These are phyloP conservation scores for Ostreobium quekettii DNA, from an alignment of 139 green algal species.

Conservation along the genomic window DNA sequence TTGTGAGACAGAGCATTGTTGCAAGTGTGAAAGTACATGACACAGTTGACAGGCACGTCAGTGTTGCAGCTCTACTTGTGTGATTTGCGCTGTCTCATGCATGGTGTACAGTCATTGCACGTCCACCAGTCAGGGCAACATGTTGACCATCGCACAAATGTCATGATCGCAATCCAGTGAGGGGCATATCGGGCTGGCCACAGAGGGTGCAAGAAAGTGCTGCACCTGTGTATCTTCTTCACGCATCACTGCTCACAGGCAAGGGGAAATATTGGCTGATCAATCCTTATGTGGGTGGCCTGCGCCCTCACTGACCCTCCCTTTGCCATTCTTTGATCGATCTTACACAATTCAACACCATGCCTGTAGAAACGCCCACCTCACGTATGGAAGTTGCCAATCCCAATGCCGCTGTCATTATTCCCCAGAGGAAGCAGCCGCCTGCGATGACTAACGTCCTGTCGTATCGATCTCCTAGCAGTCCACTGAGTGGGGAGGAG, in stretches of 20 bases:
- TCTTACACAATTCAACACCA: not conserved
- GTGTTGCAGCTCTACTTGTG: too few species aligned
- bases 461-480: constrained; percentile 32
- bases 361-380: constrained; percentile 10
- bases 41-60: too few species aligned
- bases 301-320: not conserved
- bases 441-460: constrained; percentile 41
- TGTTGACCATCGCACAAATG: too few species aligned
- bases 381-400: constrained; percentile 39
- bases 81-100: too few species aligned
- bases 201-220: too few species aligned
- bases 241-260: not conserved
- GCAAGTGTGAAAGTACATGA: too few species aligned
- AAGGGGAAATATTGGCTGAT: not conserved
- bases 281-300: not conserved
- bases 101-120: too few species aligned
- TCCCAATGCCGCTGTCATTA: constrained; percentile 56
- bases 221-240: too few species aligned
- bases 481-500: constrained; percentile 27
- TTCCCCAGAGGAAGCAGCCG: constrained; percentile 62
- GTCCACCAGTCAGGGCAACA: too few species aligned
- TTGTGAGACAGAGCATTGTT: too few species aligned
- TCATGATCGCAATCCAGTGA: too few species aligned
- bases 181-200: too few species aligned
- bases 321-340: not conserved